These are phyloP conservation scores for Aspergillus neotritici DNA, from an alignment of 2,329 filamentous ascomycete genomes.

Conservation along the genomic window DNA sequence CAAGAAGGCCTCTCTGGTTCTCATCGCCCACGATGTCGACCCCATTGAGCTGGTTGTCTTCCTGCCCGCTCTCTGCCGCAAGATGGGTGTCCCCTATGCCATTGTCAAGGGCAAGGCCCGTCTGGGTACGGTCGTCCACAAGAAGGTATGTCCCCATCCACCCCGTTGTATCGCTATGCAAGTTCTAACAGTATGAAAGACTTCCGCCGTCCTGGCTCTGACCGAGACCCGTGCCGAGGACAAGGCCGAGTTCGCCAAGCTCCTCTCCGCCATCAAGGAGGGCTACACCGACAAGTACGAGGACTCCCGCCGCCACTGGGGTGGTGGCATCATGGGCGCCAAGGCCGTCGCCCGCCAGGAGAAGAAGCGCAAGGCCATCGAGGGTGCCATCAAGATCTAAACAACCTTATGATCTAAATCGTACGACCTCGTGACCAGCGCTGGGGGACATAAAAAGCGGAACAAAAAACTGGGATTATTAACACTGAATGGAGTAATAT, in stretches of 20 bases:
- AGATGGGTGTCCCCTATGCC: constrained; percentile 99
- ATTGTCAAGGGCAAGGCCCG: constrained; percentile 99
- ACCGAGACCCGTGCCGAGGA: constrained; percentile 98
- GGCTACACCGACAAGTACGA: constrained; percentile 96
- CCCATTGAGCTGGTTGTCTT: constrained; percentile 99
- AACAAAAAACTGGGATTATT: constrained; percentile 12
- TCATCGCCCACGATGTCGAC: constrained; percentile 99
- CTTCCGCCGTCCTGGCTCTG: constrained; percentile 87
- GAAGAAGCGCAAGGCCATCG: constrained; percentile 93
- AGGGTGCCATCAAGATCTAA: constrained; percentile 98
- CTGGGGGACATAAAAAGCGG: too few relatives aligned
- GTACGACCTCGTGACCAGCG: constrained; percentile 19
- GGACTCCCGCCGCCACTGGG: constrained; percentile 87
- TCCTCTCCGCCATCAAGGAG: constrained; percentile 94
- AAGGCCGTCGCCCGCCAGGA: constrained; percentile 75
- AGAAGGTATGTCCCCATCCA: constrained; percentile 64
- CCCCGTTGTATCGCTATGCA: constrained; percentile 1
- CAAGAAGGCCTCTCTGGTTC: constrained; percentile 98
- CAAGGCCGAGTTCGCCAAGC: constrained; percentile 96
- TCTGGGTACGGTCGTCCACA: constrained; percentile 98
- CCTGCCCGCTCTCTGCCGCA: constrained; percentile 97
- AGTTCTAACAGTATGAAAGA: constrained; percentile 54
- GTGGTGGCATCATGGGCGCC: constrained; percentile 97
- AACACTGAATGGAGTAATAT: too few relatives aligned
- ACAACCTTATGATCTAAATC: constrained; percentile 18